Base-by-base conservation (phyloP, 2,329 filamentous ascomycete species). In the Nothomitra cinnamomea region DNA sequence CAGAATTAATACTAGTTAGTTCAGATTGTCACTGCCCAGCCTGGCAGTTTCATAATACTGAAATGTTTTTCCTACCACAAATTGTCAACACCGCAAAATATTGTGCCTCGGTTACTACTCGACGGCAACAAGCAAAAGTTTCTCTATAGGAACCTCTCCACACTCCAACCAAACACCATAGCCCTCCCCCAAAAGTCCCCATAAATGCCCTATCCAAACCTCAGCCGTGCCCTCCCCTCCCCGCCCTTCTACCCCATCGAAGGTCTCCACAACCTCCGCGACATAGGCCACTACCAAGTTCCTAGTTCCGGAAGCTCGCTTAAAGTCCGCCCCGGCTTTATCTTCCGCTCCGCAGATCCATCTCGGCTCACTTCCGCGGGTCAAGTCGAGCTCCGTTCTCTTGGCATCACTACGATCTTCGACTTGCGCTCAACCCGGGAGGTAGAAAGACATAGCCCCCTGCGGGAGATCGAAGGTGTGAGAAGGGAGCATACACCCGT, bases 321-420 rank as follows among this genome's bases (percentile, higher is more conserved):
- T 19, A 52, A 63, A 55, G 58, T 85, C 56, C 73, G 75, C 24
- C 68, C 68, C 21, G 71, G 72, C 32, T 61, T 80, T 28, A 67
- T 84, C 55, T 89, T 78, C 67, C 80, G 86, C 54, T 80, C 79
- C 50, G 84, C 81, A 1, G 82, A 87, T 58, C 78, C 82, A 15
- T 77, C 75, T 17, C 68, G 68, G 54, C 68, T 83, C 40, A 78
- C 77, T 1, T 63, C 71, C 24, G 67, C 71, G 22, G 80, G 80
- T 15, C 65, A 77, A 5, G 61, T 66, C 6, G 70, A 68, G 43
- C 70, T 85, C 55, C 70, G 61, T 55, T 52, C 69, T 28, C 68
- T 86, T 53, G 74, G 76, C n/a, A 76, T 90, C 58, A 73, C 69
- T 22, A 71, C 74, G 57, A 74, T 85, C 52, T 88, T 80, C 63